These are phyloP conservation scores for Pelargonium cotyledonis DNA, from an alignment of 441 rosid species.

Conservation along the genomic window DNA sequence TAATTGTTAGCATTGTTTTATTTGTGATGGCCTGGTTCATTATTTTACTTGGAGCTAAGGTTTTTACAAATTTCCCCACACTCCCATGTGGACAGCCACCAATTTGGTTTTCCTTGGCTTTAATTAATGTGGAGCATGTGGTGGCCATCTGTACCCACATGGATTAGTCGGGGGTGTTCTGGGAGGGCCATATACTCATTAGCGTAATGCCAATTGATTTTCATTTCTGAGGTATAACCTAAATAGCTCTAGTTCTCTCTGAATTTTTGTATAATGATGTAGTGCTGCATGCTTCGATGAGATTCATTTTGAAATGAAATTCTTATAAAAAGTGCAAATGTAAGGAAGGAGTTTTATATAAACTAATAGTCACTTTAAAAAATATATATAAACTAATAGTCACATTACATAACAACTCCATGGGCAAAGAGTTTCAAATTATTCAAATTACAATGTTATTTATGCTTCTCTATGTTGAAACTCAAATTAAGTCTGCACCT, in stretches of 20 bases:
- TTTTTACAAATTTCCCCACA: background rate
- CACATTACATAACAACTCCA: background rate
- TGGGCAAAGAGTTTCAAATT: background rate
- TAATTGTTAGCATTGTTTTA: slow-evolving; percentile 3
- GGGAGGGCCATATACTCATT: background rate
- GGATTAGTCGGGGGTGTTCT: background rate
- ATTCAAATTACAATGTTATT: background rate
- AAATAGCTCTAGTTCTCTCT: background rate
- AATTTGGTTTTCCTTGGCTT: background rate
- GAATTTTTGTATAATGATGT: background rate
- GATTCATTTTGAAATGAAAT: background rate
- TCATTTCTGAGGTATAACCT: background rate
- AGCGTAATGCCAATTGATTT: too few relatives aligned
- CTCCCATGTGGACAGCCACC: background rate
- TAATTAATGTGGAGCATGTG: background rate
- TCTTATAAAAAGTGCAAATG: background rate
- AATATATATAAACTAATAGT: background rate
- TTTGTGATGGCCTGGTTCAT: background rate
- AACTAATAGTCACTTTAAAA: background rate
- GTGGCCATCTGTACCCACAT: background rate
- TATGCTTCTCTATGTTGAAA: slow-evolving; percentile 14
- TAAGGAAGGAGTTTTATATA: background rate
- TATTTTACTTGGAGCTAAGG: background rate
- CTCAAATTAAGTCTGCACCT: slow-evolving; percentile 4
- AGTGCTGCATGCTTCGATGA: background rate